phyloP scores from a whole-genome alignment of 2,329 filamentous ascomycete species.

The Geosmithia morbida region DNA sequence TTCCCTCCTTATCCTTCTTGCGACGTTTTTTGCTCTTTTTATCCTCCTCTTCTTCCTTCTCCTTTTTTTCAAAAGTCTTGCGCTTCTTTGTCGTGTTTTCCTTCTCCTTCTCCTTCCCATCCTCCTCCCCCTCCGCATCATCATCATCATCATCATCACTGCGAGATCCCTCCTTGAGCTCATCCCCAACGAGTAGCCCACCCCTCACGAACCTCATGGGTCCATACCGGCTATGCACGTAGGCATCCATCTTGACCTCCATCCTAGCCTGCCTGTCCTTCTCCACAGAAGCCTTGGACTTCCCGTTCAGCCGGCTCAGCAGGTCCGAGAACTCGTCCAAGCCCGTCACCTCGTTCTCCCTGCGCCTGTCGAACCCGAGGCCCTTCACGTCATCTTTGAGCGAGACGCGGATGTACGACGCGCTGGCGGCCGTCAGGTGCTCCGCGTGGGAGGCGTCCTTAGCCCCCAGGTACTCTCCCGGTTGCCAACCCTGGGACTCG shows the following conservation, averaged over 20 bases:
- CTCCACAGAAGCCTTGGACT: constrained; percentile 57
- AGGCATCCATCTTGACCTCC: constrained; percentile 57
- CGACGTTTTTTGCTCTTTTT: constrained; percentile 9
- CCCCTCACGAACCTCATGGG: constrained; percentile 76
- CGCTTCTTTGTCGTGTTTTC: constrained; percentile 26
- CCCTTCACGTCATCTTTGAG: constrained; percentile 88
- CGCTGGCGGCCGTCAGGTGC: constrained; percentile 65
- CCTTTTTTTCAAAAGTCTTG: constrained; percentile 19
- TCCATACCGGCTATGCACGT: constrained; percentile 63
- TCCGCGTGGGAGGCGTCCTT: constrained; percentile 60
- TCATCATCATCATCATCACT: too few species aligned
- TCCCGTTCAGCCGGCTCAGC: constrained; percentile 80
- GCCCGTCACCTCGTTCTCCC: constrained; percentile 67
- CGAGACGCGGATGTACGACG: constrained; percentile 70
- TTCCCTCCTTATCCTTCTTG: constrained; percentile 15
- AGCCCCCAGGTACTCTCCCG: constrained; percentile 70
- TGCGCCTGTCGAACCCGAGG: constrained; percentile 66
- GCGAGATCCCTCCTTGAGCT: constrained; percentile 25
- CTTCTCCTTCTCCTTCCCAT: constrained; percentile 7
- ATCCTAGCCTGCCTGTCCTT: constrained; percentile 54
- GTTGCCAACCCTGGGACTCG: constrained; percentile 77
- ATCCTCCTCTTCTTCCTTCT: constrained; percentile 9
- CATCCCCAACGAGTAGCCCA: constrained; percentile 52
- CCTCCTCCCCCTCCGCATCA: neutral
- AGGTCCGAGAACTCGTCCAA: constrained; percentile 78